These are phyloP conservation scores for Trichomonas gallinae DNA, from an alignment of 208 protist species.

Conservation along the genomic window DNA sequence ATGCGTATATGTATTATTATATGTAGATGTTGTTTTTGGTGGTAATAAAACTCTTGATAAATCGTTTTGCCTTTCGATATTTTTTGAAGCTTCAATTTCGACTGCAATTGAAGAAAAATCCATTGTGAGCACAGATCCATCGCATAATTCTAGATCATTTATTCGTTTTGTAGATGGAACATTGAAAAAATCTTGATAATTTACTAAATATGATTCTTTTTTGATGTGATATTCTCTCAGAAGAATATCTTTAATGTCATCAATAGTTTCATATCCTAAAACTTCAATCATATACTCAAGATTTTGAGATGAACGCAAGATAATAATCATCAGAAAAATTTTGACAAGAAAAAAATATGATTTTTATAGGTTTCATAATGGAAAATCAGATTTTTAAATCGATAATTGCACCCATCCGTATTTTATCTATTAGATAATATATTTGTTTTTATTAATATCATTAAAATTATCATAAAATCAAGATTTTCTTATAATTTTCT, in stretches of 20 bases:
- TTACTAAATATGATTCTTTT: not conserved
- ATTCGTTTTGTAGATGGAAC: not conserved
- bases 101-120: not conserved
- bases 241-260: not conserved
- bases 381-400: too few relatives aligned
- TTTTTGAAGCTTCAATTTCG: not conserved
- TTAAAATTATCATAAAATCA: too few relatives aligned
- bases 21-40: not conserved
- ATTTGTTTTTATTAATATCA: too few relatives aligned
- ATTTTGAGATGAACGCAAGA: too few relatives aligned
- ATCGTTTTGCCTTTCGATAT: not conserved
- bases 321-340: too few relatives aligned
- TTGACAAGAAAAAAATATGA: too few relatives aligned
- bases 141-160: not conserved
- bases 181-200: not conserved
- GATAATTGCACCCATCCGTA: too few relatives aligned
- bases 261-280: not conserved
- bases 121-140: not conserved
- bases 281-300: too few relatives aligned
- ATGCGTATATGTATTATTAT: not conserved
- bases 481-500: too few relatives aligned
- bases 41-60: not conserved
- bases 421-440: too few relatives aligned
- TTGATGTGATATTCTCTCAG: not conserved
- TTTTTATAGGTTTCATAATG: too few relatives aligned